Conservation (phyloP, 257 asterid species). For the Scutellaria minor region DNA sequence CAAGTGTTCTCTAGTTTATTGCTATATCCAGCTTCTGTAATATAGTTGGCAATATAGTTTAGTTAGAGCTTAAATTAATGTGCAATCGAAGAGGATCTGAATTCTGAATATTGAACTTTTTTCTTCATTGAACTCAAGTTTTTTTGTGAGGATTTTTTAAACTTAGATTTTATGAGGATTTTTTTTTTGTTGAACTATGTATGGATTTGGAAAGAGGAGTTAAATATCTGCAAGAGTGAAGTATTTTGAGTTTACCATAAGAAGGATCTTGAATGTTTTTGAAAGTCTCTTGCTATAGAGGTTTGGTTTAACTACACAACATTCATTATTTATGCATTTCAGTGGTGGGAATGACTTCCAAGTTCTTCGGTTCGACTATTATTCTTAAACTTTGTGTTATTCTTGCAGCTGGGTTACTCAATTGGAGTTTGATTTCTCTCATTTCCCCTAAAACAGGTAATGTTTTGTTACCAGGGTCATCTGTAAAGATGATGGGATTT, state of each 20-base stretch:
- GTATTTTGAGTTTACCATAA: not conserved
- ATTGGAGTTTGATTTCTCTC: slow-evolving; percentile 91
- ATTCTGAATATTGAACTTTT: not conserved
- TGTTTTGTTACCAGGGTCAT: slow-evolving; percentile 21
- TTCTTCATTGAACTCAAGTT: not conserved
- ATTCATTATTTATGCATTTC: slow-evolving; percentile 19
- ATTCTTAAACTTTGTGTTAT: slow-evolving; percentile 23
- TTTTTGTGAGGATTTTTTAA: not conserved
- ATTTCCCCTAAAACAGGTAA: slow-evolving; percentile 72
- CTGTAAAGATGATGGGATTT: slow-evolving; percentile 19
- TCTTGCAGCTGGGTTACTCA: slow-evolving; percentile 75
- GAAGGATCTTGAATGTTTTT: not conserved
- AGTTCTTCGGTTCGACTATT: not conserved
- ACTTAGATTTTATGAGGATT: not conserved
- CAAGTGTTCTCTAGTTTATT: slow-evolving; percentile 6
- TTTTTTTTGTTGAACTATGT: not conserved
- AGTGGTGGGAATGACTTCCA: not conserved
- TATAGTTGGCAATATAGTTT: slow-evolving; percentile 4
- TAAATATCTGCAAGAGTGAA: not conserved
- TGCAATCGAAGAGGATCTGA: slow-evolving; percentile 5
- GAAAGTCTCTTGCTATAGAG: not conserved
- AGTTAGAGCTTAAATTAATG: slow-evolving; percentile 6
- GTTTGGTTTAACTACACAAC: not conserved
- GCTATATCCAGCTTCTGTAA: slow-evolving; percentile 9
- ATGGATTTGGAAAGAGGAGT: not conserved